These are phyloP conservation scores for Purpureocillium lavendulum DNA, from an alignment of 2,329 filamentous ascomycete genomes.

Conservation along the genomic window DNA sequence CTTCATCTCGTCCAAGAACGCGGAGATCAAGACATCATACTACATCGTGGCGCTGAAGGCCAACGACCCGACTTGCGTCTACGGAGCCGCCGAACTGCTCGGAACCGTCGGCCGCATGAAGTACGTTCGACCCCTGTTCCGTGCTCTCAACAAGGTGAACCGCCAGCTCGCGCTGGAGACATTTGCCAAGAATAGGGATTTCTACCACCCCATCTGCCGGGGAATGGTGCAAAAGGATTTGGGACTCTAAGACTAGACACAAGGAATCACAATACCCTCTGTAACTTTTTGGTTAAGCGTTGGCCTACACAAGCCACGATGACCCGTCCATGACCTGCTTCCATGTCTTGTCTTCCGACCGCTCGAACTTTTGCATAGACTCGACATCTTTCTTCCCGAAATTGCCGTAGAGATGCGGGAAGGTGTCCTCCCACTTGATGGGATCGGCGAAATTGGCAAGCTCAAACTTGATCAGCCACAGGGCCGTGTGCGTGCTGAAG, in stretches of 20 bases:
- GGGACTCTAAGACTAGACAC: conserved; percentile 21
- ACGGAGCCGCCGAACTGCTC: conserved; percentile 65
- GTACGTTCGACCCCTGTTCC: conserved; percentile 83
- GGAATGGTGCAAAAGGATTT: conserved; percentile 83
- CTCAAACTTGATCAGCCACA: conserved; percentile 47
- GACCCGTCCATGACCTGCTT: conserved; percentile 26
- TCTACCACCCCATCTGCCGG: conserved; percentile 92
- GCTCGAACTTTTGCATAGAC: conserved; percentile 35
- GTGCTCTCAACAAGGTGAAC: conserved; percentile 67
- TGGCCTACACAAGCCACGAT: conserved; percentile 1
- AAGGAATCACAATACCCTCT: not conserved
- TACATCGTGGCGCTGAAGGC: conserved; percentile 71
- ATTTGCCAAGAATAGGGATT: conserved; percentile 79
- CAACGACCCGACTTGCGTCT: conserved; percentile 59
- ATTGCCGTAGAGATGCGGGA: conserved; percentile 52
- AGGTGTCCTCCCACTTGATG: conserved; percentile 49
- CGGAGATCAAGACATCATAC: conserved; percentile 77
- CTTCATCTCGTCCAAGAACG: conserved; percentile 68
- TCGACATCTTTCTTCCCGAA: conserved; percentile 45
- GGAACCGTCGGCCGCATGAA: conserved; percentile 91
- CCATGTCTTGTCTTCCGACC: conserved; percentile 38
- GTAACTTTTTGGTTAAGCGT: not conserved
- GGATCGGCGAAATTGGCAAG: conserved; percentile 32
- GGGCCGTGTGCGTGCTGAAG: conserved; percentile 26
- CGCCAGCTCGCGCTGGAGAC: conserved; percentile 67